Conservation (phyloP, 495 filamentous ascomycete genomes). For the Penicillium subrubescens region DNA sequence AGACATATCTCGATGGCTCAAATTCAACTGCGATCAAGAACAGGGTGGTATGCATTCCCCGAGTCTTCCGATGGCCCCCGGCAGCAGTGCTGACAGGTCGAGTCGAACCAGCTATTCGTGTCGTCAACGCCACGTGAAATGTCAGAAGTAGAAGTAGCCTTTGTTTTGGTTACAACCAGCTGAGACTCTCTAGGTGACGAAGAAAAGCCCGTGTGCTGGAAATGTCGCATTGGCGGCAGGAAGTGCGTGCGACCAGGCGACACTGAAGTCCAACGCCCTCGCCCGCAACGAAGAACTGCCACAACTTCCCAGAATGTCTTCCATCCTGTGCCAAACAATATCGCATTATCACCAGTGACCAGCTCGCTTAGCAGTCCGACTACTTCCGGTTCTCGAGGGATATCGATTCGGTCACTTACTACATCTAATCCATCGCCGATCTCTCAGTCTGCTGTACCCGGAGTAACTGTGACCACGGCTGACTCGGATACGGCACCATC, state of each 20-base stretch:
- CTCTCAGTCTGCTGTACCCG: too few species aligned
- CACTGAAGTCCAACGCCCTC: too few species aligned
- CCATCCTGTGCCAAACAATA: too few species aligned
- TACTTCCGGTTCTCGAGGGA: too few species aligned
- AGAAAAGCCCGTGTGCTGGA: neutral
- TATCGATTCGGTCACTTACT: too few species aligned
- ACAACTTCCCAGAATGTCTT: too few species aligned
- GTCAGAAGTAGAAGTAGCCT: neutral
- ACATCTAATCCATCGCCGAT: too few species aligned
- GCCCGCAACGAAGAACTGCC: too few species aligned
- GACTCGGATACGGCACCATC: too few species aligned
- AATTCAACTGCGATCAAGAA: neutral
- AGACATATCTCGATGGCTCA: neutral
- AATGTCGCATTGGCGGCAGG: neutral
- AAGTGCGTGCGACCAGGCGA: neutral
- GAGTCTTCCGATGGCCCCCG: neutral
- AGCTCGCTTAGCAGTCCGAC: too few species aligned
- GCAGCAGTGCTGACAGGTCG: neutral
- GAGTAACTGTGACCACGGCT: too few species aligned
- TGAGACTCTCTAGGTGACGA: neutral
- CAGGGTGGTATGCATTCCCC: neutral
- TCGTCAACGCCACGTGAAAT: neutral
- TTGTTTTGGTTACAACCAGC: neutral
- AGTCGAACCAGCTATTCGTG: neutral
- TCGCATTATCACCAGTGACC: too few species aligned